A percentile compares a stretch with the other conserved stretches of the same genome.
Evolutionary conservation across 179 eudicot genomes (phyloP).

Genomic region (Silene noctiflora): DNA sequence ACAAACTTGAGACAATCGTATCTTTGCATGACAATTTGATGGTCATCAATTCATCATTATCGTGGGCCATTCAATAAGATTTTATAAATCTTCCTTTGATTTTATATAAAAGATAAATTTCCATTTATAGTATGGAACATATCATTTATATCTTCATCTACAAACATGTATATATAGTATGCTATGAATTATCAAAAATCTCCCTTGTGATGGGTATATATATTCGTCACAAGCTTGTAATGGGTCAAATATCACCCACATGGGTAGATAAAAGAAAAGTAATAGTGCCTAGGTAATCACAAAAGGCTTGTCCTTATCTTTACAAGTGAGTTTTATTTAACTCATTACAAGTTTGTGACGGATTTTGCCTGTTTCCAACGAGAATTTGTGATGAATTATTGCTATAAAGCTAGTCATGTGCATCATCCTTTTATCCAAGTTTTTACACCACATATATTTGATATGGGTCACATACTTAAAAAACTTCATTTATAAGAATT

Average conservation of each 20-base stretch:
- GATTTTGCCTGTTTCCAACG: no score
- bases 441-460: conserved; percentile 1
- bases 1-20: conserved; percentile 17
- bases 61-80: conserved; percentile 27
- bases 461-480: conserved; percentile 13
- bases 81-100: conserved; percentile 19
- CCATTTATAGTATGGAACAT: conserved; percentile 22
- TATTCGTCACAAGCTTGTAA: no score
- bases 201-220: no score
- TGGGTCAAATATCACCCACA: no score
- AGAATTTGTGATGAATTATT: conserved; percentile 32
- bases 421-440: neutral
- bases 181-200: no score
- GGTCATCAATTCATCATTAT: neutral
- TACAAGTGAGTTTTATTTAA: no score
- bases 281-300: no score
- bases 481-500: neutral
- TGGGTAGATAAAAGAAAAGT: no score
- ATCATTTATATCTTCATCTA: neutral
- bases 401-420: conserved; percentile 25
- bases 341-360: no score
- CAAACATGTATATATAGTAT: conserved; percentile 5
- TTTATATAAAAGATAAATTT: conserved; percentile 10
- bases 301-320: no score
- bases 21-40: conserved; percentile 18